phyloP scores from a whole-genome alignment of 2,329 filamentous ascomycete species.

The Calonectria pseudoreteaudii region DNA sequence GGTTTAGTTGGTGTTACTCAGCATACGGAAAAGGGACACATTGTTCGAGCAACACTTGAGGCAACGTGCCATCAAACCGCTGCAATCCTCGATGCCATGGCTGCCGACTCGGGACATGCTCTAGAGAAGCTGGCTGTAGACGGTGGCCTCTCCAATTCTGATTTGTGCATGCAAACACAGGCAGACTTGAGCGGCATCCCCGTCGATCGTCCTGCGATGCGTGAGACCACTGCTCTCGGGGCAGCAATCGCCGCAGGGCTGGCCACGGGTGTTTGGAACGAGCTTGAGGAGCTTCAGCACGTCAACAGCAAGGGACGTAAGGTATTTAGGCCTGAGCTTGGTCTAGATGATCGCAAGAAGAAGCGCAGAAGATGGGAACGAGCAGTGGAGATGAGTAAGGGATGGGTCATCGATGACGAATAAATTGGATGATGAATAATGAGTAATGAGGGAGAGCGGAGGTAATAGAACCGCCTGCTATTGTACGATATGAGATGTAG shows the following conservation, averaged over 20 bases:
- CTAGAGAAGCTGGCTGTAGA: slow-evolving; percentile 84
- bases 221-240: slow-evolving; percentile 89
- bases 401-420: slow-evolving; percentile 58
- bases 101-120: slow-evolving; percentile 82
- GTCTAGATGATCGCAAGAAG: slow-evolving; percentile 50
- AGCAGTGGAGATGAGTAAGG: slow-evolving; percentile 69
- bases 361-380: slow-evolving; percentile 67
- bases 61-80: slow-evolving; percentile 94
- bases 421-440: background rate
- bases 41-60: slow-evolving; percentile 89
- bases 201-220: slow-evolving; percentile 87
- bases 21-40: slow-evolving; percentile 86
- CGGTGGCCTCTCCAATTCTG: slow-evolving; percentile 89
- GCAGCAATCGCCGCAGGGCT: slow-evolving; percentile 92
- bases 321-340: slow-evolving; percentile 76
- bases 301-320: slow-evolving; percentile 78
- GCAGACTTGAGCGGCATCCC: slow-evolving; percentile 86
- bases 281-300: slow-evolving; percentile 77
- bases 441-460: slow-evolving; percentile 4
- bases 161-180: slow-evolving; percentile 92
- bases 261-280: slow-evolving; percentile 81
- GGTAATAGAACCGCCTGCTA: slow-evolving; percentile 2
- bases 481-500: slow-evolving; percentile 19
- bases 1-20: slow-evolving; percentile 81
- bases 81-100: slow-evolving; percentile 93